A percentile compares a stretch with the other conserved stretches of the same genome.
These are phyloP conservation scores for Magnusiomyces fungicola DNA, from an alignment of 1,139 yeast species.

Conservation along the genomic window DNA sequence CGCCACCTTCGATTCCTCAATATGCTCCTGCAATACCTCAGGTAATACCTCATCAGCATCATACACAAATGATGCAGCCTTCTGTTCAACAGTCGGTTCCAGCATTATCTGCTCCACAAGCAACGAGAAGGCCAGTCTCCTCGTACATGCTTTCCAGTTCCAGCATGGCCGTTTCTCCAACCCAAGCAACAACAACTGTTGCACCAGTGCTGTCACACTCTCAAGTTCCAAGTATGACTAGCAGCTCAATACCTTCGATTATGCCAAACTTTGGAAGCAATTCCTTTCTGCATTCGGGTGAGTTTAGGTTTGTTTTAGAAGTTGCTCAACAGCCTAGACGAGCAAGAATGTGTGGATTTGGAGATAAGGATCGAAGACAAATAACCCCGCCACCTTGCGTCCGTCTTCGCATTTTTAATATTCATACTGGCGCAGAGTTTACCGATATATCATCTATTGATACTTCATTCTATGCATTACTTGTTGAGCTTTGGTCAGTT, in stretches of 20 bases:
- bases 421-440: conserved; percentile 23
- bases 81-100: neutral
- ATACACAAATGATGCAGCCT: neutral
- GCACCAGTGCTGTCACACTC: neutral
- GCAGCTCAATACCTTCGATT: neutral
- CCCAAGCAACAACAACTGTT: neutral
- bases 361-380: conserved; percentile 40
- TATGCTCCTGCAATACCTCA: neutral
- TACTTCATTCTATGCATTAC: conserved; percentile 30
- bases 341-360: conserved; percentile 43
- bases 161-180: neutral
- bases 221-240: too few relatives aligned
- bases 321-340: conserved; percentile 39
- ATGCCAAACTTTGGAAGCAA: conserved; percentile 3
- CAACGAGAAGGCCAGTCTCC: neutral
- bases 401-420: conserved; percentile 29
- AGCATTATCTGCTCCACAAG: neutral
- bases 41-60: neutral
- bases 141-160: neutral
- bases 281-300: conserved; percentile 8
- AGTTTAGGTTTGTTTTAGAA: conserved; percentile 23
- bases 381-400: conserved; percentile 42
- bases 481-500: conserved; percentile 36
- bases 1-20: neutral
- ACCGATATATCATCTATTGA: conserved; percentile 28